These are phyloP conservation scores for Vaucheria bursata DNA, from an alignment of 352 stramenopile genomes.

Conservation along the genomic window DNA sequence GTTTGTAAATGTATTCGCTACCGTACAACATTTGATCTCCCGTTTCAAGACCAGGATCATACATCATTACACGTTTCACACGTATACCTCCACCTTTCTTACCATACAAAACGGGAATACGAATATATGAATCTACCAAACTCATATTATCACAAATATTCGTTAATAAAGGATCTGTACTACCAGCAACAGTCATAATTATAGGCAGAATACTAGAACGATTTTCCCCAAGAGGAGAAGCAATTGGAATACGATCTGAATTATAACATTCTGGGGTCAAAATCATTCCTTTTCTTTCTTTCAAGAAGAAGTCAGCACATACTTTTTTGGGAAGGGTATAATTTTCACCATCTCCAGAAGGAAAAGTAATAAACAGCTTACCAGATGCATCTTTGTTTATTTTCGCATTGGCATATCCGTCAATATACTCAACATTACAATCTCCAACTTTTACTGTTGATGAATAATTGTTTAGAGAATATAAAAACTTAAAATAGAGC, in stretches of 20 bases:
- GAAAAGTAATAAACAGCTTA: background rate
- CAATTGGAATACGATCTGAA: too few relatives aligned
- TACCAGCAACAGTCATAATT: background rate
- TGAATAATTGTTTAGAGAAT: background rate
- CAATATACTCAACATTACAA: background rate
- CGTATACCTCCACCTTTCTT: conserved; percentile 2
- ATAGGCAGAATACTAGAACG: too few relatives aligned
- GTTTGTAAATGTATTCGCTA: background rate
- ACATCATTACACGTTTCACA: background rate
- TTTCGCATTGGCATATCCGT: background rate
- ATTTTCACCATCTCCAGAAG: background rate
- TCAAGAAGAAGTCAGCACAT: background rate
- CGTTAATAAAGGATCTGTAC: background rate
- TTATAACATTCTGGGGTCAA: too few relatives aligned
- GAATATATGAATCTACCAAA: background rate
- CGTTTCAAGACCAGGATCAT: background rate
- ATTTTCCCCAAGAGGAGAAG: too few relatives aligned
- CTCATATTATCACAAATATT: conserved; percentile 2
- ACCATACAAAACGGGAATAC: background rate
- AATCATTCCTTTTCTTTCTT: too few relatives aligned
- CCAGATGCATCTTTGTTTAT: too few relatives aligned
- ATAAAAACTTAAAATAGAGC: background rate
- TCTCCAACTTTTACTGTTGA: background rate
- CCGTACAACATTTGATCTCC: background rate
- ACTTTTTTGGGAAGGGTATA: background rate